Conservation (phyloP, 2,329 filamentous ascomycete species). For the Talaromyces amestolkiae region DNA sequence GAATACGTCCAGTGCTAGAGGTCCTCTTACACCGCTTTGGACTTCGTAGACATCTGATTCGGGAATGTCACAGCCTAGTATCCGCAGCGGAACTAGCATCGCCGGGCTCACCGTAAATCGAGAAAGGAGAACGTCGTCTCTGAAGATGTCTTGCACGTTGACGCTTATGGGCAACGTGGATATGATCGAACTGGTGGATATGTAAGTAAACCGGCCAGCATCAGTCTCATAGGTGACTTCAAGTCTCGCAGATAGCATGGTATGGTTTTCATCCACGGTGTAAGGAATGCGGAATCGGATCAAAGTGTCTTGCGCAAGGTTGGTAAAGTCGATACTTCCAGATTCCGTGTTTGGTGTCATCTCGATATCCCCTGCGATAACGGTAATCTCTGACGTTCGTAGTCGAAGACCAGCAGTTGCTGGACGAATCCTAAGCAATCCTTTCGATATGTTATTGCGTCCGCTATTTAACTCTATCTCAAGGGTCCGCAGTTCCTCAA, state of each 20-base stretch:
- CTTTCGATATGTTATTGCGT: slow-evolving; percentile 62
- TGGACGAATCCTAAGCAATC: slow-evolving; percentile 54
- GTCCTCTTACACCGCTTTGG: slow-evolving; percentile 47
- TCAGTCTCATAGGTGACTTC: slow-evolving; percentile 72
- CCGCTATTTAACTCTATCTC: slow-evolving; percentile 72
- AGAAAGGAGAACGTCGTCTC: slow-evolving; percentile 75
- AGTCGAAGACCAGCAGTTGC: slow-evolving; percentile 61
- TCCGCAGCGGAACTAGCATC: slow-evolving; percentile 67
- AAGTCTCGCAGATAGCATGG: slow-evolving; percentile 68
- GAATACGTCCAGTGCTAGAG: slow-evolving; percentile 62
- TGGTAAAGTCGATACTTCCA: slow-evolving; percentile 47
- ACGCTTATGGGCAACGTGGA: slow-evolving; percentile 83
- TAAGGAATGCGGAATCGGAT: slow-evolving; percentile 67
- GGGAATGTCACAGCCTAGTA: slow-evolving; percentile 69
- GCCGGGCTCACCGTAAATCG: slow-evolving; percentile 88
- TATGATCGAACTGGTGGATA: slow-evolving; percentile 61
- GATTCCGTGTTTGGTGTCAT: slow-evolving; percentile 44
- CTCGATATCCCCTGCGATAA: slow-evolving; percentile 42
- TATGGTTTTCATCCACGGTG: slow-evolving; percentile 73
- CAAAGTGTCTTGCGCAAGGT: slow-evolving; percentile 31
- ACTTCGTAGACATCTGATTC: slow-evolving; percentile 64
- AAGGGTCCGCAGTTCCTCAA: slow-evolving; percentile 75
- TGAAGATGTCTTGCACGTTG: slow-evolving; percentile 95
- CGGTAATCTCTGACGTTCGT: slow-evolving; percentile 51
- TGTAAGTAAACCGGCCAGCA: slow-evolving; percentile 63